Conservation (phyloP, 495 filamentous ascomycete species). For the Podospora anserina region DNA sequence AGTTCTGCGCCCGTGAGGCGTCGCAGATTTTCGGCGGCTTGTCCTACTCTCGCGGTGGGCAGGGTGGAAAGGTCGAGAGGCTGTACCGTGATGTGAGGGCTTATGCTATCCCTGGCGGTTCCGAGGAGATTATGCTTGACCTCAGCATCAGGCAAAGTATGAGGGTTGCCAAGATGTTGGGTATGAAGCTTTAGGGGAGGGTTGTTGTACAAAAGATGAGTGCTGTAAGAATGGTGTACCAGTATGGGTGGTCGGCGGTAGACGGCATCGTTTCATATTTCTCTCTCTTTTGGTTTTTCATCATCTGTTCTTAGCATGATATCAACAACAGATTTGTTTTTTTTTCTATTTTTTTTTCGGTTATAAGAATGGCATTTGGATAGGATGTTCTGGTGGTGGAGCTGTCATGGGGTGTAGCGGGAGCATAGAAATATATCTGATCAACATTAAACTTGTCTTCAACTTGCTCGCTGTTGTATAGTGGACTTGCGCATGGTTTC, state of each 20-base stretch:
- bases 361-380: background rate
- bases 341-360: background rate
- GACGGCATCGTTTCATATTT: background rate
- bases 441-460: background rate
- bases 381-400: background rate
- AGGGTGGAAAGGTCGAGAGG: conserved; percentile 93
- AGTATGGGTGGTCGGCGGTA: background rate
- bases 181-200: conserved; percentile 81
- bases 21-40: conserved; percentile 96
- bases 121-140: conserved; percentile 98
- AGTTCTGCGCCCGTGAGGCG: conserved; percentile 95
- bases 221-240: background rate
- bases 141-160: conserved; percentile 90
- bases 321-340: background rate
- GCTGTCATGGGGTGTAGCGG: background rate
- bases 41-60: conserved; percentile 87
- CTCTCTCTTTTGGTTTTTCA: background rate
- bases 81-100: conserved; percentile 96
- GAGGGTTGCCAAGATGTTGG: conserved; percentile 83
- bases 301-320: background rate
- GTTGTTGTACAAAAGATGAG: background rate
- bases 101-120: conserved; percentile 95
- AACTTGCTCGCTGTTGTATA: background rate
- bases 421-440: background rate
- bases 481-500: too few species aligned